Conservation (phyloP, 495 filamentous ascomycete genomes). For the Geopyxis carbonaria region DNA sequence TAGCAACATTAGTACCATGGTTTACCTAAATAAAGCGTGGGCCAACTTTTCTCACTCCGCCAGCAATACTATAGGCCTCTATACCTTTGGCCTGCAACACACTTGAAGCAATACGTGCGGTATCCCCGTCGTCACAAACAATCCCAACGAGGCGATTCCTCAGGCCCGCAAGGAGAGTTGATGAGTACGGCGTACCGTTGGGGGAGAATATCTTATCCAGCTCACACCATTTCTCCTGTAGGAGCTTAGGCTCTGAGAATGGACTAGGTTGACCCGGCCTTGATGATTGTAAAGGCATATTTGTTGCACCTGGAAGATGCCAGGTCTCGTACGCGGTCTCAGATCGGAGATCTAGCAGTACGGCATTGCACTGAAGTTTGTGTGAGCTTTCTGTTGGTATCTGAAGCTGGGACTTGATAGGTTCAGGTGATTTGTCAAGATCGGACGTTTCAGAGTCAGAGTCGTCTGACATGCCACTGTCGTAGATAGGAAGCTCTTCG, state of each 20-base stretch:
- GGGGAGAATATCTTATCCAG: conserved; percentile 29
- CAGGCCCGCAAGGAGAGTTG: conserved; percentile 19
- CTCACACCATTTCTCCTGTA: conserved; percentile 32
- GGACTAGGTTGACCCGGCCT: conserved; percentile 21
- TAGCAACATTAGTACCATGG: no score
- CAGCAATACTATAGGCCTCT: conserved; percentile 34
- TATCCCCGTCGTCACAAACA: conserved; percentile 38
- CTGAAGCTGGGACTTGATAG: background rate
- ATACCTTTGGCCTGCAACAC: conserved; percentile 35
- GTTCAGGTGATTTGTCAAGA: conserved; percentile 16
- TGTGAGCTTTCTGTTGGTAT: conserved; percentile 2
- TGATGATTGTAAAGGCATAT: conserved; percentile 30
- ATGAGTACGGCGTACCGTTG: conserved; percentile 10
- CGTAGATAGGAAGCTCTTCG: background rate
- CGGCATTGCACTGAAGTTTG: conserved; percentile 8
- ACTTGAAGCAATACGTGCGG: conserved; percentile 36
- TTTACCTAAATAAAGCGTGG: background rate
- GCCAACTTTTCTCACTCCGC: conserved; percentile 24
- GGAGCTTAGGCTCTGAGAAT: conserved; percentile 30
- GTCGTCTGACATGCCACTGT: conserved; percentile 21
- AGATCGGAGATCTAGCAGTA: conserved; percentile 31
- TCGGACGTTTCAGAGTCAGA: conserved; percentile 29
- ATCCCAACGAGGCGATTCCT: conserved; percentile 29
- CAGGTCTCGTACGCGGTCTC: conserved; percentile 28
- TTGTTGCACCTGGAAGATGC: conserved; percentile 32